Evolutionary conservation across 2,329 filamentous ascomycete genomes (phyloP).

Genomic region (Ceratocystis diversiconidia): DNA sequence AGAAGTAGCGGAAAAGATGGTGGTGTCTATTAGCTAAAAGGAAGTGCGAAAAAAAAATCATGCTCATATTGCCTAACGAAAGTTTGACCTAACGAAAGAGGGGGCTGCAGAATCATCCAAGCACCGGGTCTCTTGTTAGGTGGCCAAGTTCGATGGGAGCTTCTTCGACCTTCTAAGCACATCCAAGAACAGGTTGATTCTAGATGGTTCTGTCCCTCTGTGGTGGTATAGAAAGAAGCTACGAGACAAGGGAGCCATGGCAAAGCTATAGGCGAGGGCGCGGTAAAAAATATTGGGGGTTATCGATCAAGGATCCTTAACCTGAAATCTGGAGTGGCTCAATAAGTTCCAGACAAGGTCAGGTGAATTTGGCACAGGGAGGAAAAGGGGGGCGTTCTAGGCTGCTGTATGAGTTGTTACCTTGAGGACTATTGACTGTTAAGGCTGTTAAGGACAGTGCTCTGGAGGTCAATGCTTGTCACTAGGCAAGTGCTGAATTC

Average conservation of each 20-base stretch:
- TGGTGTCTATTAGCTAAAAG: too few species aligned
- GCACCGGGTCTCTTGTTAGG: neutral
- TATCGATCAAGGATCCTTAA: neutral
- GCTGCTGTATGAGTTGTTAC: neutral
- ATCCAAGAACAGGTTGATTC: neutral
- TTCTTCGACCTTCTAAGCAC: neutral
- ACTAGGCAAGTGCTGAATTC: neutral
- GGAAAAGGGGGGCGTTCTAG: neutral
- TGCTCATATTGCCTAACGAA: too few species aligned
- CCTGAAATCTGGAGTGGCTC: neutral
- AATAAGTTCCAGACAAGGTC: neutral
- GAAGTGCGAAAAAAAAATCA: too few species aligned
- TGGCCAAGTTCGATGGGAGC: too few species aligned
- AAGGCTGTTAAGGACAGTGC: too few species aligned
- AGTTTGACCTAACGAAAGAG: too few species aligned
- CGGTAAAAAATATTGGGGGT: neutral
- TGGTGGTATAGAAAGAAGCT: neutral
- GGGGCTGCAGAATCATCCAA: neutral
- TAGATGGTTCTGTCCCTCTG: slow-evolving; percentile 3
- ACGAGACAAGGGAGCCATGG: neutral
- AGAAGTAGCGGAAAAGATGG: too few species aligned
- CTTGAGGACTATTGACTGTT: neutral
- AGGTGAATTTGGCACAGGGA: neutral
- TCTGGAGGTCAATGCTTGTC: too few species aligned
- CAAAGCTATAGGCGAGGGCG: neutral